Percentiles rank a stretch among this genome's conserved stretches.
Conservation (phyloP, 2,329 filamentous ascomycete genomes). For the Claviceps sp. region DNA sequence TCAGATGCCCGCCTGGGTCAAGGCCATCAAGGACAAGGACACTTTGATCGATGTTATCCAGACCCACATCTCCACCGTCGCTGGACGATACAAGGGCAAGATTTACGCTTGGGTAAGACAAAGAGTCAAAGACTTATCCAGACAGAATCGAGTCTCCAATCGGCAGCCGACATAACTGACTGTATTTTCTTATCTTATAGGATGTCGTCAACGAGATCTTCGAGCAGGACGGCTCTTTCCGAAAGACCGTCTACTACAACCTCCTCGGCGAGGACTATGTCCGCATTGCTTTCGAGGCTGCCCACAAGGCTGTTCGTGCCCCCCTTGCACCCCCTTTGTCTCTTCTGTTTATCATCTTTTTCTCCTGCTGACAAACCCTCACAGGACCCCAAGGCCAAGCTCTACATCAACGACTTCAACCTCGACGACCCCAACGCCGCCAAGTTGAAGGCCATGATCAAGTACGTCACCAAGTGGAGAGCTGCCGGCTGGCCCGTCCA, state of each 20-base stretch:
- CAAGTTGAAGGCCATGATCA: slow-evolving; percentile 44
- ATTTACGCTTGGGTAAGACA: background rate
- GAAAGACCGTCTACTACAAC: slow-evolving; percentile 49
- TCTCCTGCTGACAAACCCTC: background rate
- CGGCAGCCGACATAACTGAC: background rate
- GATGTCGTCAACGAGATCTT: slow-evolving; percentile 19
- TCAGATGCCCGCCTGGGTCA: background rate
- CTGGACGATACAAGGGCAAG: background rate
- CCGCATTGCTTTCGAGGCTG: slow-evolving; percentile 55
- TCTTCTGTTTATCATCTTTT: background rate
- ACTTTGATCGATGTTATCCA: background rate
- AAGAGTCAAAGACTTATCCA: background rate
- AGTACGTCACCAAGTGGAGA: slow-evolving; percentile 50
- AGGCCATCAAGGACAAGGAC: background rate
- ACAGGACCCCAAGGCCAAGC: slow-evolving; percentile 47
- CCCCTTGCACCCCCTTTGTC: no score
- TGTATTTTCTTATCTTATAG: background rate
- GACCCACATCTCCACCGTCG: background rate
- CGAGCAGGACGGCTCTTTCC: slow-evolving; percentile 45
- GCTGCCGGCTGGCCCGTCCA: slow-evolving; percentile 23
- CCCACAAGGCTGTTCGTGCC: slow-evolving; percentile 34
- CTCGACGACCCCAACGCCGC: slow-evolving; percentile 45
- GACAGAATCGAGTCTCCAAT: background rate
- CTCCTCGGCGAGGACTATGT: slow-evolving; percentile 60
- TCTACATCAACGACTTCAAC: slow-evolving; percentile 69